These are phyloP conservation scores for Dendrothele bispora DNA, from an alignment of 768 basidiomycete genomes.

Conservation along the genomic window DNA sequence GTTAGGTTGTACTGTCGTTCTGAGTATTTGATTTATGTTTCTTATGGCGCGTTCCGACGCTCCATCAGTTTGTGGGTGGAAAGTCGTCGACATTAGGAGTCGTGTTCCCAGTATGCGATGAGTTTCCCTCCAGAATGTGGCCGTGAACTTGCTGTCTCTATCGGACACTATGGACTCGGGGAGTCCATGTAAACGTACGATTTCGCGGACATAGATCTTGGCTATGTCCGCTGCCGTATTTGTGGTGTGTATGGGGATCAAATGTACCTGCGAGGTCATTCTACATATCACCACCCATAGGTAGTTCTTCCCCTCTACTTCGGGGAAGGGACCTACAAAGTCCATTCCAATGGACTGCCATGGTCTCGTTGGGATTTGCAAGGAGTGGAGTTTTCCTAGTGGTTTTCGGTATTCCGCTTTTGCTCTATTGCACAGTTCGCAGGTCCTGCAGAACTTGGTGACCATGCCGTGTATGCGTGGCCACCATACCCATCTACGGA, in stretches of 20 bases:
- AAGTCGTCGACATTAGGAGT: slow-evolving; percentile 23
- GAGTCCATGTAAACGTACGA: slow-evolving; percentile 17
- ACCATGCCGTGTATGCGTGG: slow-evolving; percentile 9
- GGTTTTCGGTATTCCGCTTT: slow-evolving; percentile 11
- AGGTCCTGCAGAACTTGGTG: slow-evolving; percentile 7
- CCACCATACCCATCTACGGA: slow-evolving; percentile 22
- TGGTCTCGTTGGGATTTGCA: slow-evolving; percentile 16
- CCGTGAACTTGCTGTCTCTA: slow-evolving; percentile 26
- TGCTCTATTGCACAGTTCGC: slow-evolving; percentile 10
- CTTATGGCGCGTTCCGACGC: slow-evolving; percentile 14
- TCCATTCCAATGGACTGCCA: slow-evolving; percentile 23
- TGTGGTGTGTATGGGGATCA: slow-evolving; percentile 11
- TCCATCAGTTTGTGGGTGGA: slow-evolving; percentile 33
- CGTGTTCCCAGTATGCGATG: slow-evolving; percentile 16
- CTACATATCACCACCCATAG: slow-evolving; percentile 19
- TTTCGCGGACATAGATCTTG: slow-evolving; percentile 7
- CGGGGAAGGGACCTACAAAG: slow-evolving; percentile 24
- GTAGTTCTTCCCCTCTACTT: slow-evolving; percentile 16
- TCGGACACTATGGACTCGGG: slow-evolving; percentile 22
- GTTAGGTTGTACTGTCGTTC: slow-evolving; percentile 6
- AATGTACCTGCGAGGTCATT: slow-evolving; percentile 16
- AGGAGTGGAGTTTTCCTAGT: slow-evolving; percentile 12
- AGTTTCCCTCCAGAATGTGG: slow-evolving; percentile 24
- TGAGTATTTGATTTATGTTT: slow-evolving; percentile 13
- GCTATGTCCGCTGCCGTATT: slow-evolving; percentile 10